Base-by-base conservation (phyloP, 164 flowering plant species). In the Magnolia officinalis region DNA sequence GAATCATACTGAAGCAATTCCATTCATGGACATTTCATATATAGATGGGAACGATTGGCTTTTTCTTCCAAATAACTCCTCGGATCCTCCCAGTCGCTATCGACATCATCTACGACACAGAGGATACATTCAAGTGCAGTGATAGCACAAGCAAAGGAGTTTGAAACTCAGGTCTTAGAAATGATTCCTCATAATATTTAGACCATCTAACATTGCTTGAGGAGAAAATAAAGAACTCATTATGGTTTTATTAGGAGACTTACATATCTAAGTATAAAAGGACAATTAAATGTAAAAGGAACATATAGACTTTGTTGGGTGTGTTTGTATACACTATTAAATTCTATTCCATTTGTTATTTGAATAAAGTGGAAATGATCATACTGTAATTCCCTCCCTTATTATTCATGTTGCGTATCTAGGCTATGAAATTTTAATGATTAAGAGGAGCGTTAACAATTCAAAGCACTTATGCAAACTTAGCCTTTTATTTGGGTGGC, bases 11-110 rank as follows among this genome's bases (percentile, higher is more conserved):
- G 95, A 94, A 81, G 97, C 88, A 24, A 73, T 76, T 13, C 81
- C 80, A 1, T 94, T 68, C 79, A 72, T 86, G 82, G 86, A 88
- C 70, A 63, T 85, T 59, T 87, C 97, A 0, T 92, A 80, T 78
- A 88, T 92, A 21, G 89, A 92, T 65, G 98, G 95, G 59, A 66
- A 85, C 19, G 79, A 89, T 6, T 94, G 97, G 98, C 89, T 92
- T 82, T 63, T 74, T 71, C 76, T 75, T 55, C 26, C 10, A 50
- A 59, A 55, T 4, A 72, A n/a, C 70, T 72, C 73, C 10, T 67
- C 70, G 10, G 18, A 52, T 49, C 26, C 72, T 51, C 37, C 70
- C 18, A 19, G 11, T 23, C n/a, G 26, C 51, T 0, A 37, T 37
- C 45, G 6, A 37, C 45, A 37, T 37, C 75, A 61, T 4, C 55